Evolutionary conservation across 2,329 filamentous ascomycete genomes (phyloP).

Genomic region (Fusarium burgessii): DNA sequence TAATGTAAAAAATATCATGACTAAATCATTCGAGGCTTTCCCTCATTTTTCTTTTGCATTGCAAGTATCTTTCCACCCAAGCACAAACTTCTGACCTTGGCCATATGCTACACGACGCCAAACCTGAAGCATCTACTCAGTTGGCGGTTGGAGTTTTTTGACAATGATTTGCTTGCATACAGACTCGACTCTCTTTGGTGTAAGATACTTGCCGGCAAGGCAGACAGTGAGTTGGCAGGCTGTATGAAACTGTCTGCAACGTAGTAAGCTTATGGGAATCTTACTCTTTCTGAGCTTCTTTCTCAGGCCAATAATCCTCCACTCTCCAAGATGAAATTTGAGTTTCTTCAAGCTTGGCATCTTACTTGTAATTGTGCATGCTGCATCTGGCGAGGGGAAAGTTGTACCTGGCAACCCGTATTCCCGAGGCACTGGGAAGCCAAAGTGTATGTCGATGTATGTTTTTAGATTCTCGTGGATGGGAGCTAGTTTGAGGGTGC

Average conservation of each 20-base stretch:
- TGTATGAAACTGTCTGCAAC: not conserved
- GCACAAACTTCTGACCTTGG: not conserved
- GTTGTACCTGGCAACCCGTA: not conserved
- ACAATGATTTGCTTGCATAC: constrained; percentile 12
- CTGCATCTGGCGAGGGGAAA: not conserved
- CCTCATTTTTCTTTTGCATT: not conserved
- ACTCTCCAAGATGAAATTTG: constrained; percentile 13
- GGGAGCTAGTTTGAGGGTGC: constrained; percentile 1
- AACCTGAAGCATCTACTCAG: not conserved
- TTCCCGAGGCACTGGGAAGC: constrained; percentile 9
- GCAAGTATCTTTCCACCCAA: constrained; percentile 8
- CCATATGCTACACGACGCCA: constrained; percentile 11
- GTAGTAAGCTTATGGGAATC: not conserved
- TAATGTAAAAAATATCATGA: not conserved
- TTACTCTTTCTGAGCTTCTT: not conserved
- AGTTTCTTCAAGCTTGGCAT: constrained; percentile 8
- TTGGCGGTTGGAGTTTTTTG: not conserved
- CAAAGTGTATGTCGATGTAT: constrained; percentile 10
- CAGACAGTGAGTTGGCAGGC: not conserved
- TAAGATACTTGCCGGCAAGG: not conserved
- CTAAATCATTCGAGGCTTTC: not conserved
- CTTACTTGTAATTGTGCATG: constrained; percentile 3
- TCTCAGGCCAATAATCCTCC: not conserved
- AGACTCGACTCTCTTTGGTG: not conserved
- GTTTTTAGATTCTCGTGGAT: constrained; percentile 4